These are phyloP conservation scores for Apiospora hydei DNA, from an alignment of 2,329 filamentous ascomycete genomes.

Conservation along the genomic window DNA sequence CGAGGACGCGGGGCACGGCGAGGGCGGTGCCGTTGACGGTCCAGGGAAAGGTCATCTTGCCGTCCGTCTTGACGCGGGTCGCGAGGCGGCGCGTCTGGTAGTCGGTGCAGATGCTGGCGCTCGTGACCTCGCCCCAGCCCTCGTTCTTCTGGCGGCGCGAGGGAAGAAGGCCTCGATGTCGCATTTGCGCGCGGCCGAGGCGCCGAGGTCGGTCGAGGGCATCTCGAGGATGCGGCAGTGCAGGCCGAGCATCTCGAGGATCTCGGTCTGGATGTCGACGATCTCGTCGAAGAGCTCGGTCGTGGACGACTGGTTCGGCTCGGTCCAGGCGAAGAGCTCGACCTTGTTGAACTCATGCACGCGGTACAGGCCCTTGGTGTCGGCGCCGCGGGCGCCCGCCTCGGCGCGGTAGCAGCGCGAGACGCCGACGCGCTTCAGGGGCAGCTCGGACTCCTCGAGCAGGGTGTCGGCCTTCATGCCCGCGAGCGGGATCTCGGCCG, in stretches of 20 bases:
- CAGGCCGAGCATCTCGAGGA: slow-evolving; percentile 78
- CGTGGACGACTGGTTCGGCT: slow-evolving; percentile 58
- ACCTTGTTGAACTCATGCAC: slow-evolving; percentile 99
- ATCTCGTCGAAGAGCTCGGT: slow-evolving; percentile 81
- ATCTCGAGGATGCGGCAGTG: slow-evolving; percentile 92
- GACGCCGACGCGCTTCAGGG: slow-evolving; percentile 80
- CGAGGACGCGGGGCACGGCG: slow-evolving; percentile 87
- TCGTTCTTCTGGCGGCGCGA: slow-evolving; percentile 61
- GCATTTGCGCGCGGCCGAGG: slow-evolving; percentile 83
- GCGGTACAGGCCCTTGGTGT: slow-evolving; percentile 93
- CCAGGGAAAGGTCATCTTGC: slow-evolving; percentile 77
- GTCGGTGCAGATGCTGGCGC: slow-evolving; percentile 89
- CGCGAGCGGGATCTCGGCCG: slow-evolving; percentile 93
- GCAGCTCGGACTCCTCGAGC: slow-evolving; percentile 71
- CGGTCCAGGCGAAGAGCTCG: slow-evolving; percentile 94
- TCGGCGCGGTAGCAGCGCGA: slow-evolving; percentile 97
- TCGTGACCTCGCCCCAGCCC: slow-evolving; percentile 94
- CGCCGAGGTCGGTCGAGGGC: slow-evolving; percentile 87
- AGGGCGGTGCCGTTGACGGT: slow-evolving; percentile 95
- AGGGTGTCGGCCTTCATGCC: slow-evolving; percentile 83
- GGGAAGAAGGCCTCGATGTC: slow-evolving; percentile 95
- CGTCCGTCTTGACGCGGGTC: slow-evolving; percentile 69
- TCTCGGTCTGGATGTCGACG: slow-evolving; percentile 84
- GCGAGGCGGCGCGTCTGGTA: slow-evolving; percentile 87
- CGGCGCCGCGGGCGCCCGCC: slow-evolving; percentile 86